Evolutionary conservation across 345 rosid species (phyloP), one percentile per base, ranked within the genome.

Genomic region (Erodium maritimum): DNA sequence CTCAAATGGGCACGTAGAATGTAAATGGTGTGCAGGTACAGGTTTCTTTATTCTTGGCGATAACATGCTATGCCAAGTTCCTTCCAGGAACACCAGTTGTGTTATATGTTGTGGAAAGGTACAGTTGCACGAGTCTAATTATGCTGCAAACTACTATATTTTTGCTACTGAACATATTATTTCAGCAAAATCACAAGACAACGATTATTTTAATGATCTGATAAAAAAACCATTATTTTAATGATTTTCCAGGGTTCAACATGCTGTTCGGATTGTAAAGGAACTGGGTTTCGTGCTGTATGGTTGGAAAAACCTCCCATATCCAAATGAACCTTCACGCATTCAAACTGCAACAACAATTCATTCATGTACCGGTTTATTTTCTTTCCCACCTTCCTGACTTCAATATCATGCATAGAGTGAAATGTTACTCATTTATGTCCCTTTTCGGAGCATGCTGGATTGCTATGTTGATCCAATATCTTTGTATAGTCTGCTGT

Each of bases 261-360:
- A 29, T 61, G 79, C 75, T 86, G 95, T 70, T 61, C 70, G 1
- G 84, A 84, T 71, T 88, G 98, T 63, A 79, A 91, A 71, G 98
- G 95, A 73, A 91, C 98, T 1, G 90, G 98, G 1, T 91, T 84
- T 70, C 95, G 95, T n/a, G 98, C 98, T 58, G 82, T 81, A 74
- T 91, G 98, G 96, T 76, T 91, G 82, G 88, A 78, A 61, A 66
- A 81, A 67, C 90, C 90, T 70, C 79, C 87, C 1, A 64, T 74
- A 52, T 60, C 79, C 16, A 77, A 74, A 63, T 73, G 37, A 11
- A 29, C 37, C 37, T 29, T 11, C 37, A 29, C 5, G 2, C 1
- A 29, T 29, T 29, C 5, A 29, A 29, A 3, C 37, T 29, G 37
- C 37, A 3, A 29, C 37, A 29, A 29, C 37, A 29, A 29, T 3